Base-by-base conservation (phyloP, 2,329 filamentous ascomycete genomes). In the Seiridium unicorne region DNA sequence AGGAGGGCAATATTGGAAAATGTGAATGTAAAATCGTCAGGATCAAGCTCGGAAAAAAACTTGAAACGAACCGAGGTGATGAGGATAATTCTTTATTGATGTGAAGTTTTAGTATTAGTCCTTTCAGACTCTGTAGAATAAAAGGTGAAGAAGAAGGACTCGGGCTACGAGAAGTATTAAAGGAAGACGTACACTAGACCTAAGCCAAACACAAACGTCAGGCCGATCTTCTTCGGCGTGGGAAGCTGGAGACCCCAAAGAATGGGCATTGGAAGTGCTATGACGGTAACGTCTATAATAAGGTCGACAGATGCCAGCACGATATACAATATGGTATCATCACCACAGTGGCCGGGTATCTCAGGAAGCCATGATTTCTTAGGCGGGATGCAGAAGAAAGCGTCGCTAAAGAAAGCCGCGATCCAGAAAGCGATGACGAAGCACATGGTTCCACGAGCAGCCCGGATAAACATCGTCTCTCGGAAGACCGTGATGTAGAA, bases 121-220 rank as follows among this genome's bases (percentile, higher is more conserved):
- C 26, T 10, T 10, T 11, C 31, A 49, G 5, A 1, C 3, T 4
- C 26, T 32, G 34, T 7, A 9, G 34, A 8, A 5, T 26, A n/a
- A 47, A n/a, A n/a, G 31, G 31, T 2, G n/a, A 31, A 1, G 13
- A 18, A 18, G 11, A 5, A 46, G 11, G 44, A 46, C 6, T 10
- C 13, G 5, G 11, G 6, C 13, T 1, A 46, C 1, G 1, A 13
- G 9, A 9, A 46, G 13, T 1, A 8, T 2, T 26, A 13, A 9
- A 36, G 4, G 44, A 9, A 47, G 11, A 63, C 63, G 51, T 60
- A 69, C 66, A 62, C 49, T 10, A 66, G 58, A 44, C 67, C 67
- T 3, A 69, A 38, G 26, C 64, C 58, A 55, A 69, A 69, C 5
- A 63, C 58, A 13, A 60, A 57, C 5, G 57, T 64, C 9, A 69